Percentiles rank a stretch among this genome's conserved stretches.
Conservation (phyloP, 83 land plant species). For the Thuja plicata region DNA sequence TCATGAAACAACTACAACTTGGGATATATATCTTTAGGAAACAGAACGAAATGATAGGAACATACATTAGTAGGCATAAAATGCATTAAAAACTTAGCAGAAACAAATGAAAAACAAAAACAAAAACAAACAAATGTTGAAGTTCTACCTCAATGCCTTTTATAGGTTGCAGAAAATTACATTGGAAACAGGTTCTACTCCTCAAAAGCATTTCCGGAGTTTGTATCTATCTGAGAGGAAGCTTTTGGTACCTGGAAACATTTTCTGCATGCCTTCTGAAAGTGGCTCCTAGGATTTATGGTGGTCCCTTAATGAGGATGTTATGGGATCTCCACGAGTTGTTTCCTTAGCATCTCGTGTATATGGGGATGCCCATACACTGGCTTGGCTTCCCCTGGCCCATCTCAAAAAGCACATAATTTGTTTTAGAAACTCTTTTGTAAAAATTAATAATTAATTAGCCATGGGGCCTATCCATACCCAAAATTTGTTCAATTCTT, state of each 20-base stretch:
- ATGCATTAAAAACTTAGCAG: neutral
- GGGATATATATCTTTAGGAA: neutral
- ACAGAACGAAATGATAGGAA: neutral
- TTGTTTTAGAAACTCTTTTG: too few relatives aligned
- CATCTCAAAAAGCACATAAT: neutral
- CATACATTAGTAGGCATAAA: neutral
- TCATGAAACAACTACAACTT: neutral
- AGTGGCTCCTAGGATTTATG: neutral
- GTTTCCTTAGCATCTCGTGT: too few relatives aligned
- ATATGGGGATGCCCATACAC: too few relatives aligned
- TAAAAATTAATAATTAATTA: too few relatives aligned
- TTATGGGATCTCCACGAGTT: neutral
- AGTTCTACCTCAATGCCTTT: neutral
- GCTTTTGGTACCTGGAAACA: neutral
- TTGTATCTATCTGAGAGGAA: neutral
- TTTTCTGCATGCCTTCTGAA: neutral
- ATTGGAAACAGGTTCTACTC: neutral
- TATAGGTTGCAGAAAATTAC: neutral
- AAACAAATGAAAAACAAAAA: neutral
- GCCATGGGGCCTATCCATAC: neutral
- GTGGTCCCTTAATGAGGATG: neutral
- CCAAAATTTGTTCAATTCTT: neutral
- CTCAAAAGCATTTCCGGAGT: neutral
- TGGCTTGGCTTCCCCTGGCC: neutral
- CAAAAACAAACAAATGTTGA: too few relatives aligned